Conservation (phyloP, 2,329 filamentous ascomycete species). For the Dryadomyces sulphureus region DNA sequence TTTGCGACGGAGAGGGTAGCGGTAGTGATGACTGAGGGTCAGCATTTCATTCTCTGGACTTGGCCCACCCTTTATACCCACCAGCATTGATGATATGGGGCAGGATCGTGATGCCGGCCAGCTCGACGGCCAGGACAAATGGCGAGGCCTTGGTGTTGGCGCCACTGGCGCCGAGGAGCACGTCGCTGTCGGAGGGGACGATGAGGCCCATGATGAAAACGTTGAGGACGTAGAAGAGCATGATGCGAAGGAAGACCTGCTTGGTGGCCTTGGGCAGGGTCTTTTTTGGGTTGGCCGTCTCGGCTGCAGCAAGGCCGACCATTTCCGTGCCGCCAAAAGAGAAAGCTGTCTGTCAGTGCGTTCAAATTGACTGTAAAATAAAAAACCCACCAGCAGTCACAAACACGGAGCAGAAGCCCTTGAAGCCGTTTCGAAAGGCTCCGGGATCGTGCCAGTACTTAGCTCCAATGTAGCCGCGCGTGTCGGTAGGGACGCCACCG, state of each 20-base stretch:
- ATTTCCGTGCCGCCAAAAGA: constrained; percentile 37
- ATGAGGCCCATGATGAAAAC: constrained; percentile 37
- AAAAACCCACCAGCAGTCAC: no score
- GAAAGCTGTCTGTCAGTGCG: no score
- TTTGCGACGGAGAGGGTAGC: constrained; percentile 37
- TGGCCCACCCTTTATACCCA: no score
- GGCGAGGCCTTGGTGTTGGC: constrained; percentile 30
- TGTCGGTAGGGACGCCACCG: constrained; percentile 32
- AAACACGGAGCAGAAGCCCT: constrained; percentile 35
- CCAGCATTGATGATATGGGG: constrained; percentile 38
- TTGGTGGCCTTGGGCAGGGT: constrained; percentile 34
- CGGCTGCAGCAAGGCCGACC: constrained; percentile 35
- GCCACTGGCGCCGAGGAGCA: constrained; percentile 22
- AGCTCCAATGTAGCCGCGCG: constrained; percentile 43
- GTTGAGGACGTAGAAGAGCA: constrained; percentile 35
- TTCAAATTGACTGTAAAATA: no score
- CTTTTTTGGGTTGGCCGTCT: constrained; percentile 31
- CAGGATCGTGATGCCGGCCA: constrained; percentile 32
- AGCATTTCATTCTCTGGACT: no score
- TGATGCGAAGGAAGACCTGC: constrained; percentile 39
- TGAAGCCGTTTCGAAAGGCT: constrained; percentile 35
- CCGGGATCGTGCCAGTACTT: constrained; percentile 44
- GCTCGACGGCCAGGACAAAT: constrained; percentile 34
- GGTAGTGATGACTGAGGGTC: constrained; percentile 35
- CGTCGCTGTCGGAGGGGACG: constrained; percentile 24